Percentiles rank a stretch among this genome's conserved stretches.
phyloP scores from a whole-genome alignment of 805 yeast genomes.

The Nakazawaea siamensis region DNA sequence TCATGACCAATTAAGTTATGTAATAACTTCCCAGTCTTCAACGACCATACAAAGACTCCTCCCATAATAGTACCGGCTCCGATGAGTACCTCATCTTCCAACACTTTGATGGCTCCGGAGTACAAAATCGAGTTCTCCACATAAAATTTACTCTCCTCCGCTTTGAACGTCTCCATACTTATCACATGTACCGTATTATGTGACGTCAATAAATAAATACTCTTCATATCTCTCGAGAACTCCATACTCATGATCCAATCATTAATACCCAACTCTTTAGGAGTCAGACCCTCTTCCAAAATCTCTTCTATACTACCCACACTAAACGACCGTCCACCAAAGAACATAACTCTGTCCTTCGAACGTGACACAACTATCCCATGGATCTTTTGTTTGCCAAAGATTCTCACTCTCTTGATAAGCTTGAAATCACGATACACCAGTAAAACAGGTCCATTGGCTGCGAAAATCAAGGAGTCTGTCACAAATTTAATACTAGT shows the following conservation, averaged over 20 bases:
- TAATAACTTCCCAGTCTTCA: conserved; percentile 30
- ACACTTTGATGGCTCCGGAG: conserved; percentile 65
- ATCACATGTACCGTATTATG: conserved; percentile 58
- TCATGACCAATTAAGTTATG: conserved; percentile 68
- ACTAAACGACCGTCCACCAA: conserved; percentile 70
- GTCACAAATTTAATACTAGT: conserved; percentile 45
- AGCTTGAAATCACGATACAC: conserved; percentile 39
- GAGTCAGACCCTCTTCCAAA: conserved; percentile 15
- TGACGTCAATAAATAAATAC: conserved; percentile 58
- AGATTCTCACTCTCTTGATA: conserved; percentile 35
- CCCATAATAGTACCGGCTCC: conserved; percentile 94
- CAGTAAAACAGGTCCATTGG: conserved; percentile 63
- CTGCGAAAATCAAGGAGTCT: conserved; percentile 40
- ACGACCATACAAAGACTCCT: conserved; percentile 77
- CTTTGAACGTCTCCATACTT: conserved; percentile 14
- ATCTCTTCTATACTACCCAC: conserved; percentile 26
- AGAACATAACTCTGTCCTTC: conserved; percentile 29
- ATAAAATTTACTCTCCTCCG: conserved; percentile 20
- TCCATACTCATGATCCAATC: conserved; percentile 77
- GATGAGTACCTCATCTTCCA: conserved; percentile 37
- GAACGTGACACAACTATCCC: conserved; percentile 41
- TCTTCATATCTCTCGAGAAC: conserved; percentile 30
- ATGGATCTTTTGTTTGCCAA: conserved; percentile 75
- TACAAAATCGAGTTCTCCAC: conserved; percentile 78
- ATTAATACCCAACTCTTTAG: conserved; percentile 42